Evolutionary conservation across 2,329 filamentous ascomycete genomes (phyloP), one percentile per base, ranked within the genome.

Genomic region (Fusarium sp.): DNA sequence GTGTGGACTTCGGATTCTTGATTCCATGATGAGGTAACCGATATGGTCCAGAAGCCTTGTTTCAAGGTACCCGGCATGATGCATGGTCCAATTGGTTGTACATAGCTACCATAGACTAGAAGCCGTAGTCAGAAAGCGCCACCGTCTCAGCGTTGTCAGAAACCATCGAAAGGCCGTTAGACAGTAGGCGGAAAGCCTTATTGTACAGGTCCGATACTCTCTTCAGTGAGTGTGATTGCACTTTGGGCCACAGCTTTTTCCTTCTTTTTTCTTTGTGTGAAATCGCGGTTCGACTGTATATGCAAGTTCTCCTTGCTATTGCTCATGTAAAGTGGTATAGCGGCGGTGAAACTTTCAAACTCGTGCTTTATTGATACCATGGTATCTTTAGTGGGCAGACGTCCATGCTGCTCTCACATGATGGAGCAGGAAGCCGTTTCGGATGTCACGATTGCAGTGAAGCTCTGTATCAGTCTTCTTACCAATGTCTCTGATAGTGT

Each of bases 11-110:
- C 41, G 23, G 20, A 50, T 51, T 9, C n/a, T 45, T 48, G 49
- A 47, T 37, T 30, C 14, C 25, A 43, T 58, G 25, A 27, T 32
- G 55, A 64, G 23, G 19, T 35, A 47, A 17, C 41, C 43, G 20
- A 32, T 20, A 52, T 33, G 22, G 6, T 27, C 11, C 23, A 48
- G 40, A 27, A 20, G 32, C 39, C 47, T 47, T 30, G 48, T 70
- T 64, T 66, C 62, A 56, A 47, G 15, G 32, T 46, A 43, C 35
- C 64, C 39, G 47, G 53, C 57, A 60, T 69, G 22, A 35, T 48
- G 32, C 52, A 62, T 53, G 20, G 11, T 52, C 40, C 35, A 48
- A 39, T n/a, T 47, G 27, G 45, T 45, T 22, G 46, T 27, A 27
- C 43, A 37, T 27, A 23, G 19, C 22, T 20, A 41, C 44, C 19